Conservation (phyloP, 2,329 filamentous ascomycete species). For the Sporothrix pseudoabietina region DNA sequence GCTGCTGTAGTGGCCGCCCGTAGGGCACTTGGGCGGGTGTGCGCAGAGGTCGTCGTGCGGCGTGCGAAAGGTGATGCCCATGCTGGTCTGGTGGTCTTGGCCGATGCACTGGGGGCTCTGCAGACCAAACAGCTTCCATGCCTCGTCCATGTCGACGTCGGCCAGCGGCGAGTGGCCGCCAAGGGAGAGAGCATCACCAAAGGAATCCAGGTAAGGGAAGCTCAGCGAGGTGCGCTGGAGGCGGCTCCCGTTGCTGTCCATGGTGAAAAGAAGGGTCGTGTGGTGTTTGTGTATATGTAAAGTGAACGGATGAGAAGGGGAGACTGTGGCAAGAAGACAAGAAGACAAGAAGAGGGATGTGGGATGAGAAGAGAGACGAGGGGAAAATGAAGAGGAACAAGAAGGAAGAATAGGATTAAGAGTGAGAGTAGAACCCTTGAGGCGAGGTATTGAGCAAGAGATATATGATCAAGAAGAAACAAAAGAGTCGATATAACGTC, state of each 20-base stretch:
- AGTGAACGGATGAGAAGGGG: not conserved
- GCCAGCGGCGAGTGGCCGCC: constrained; percentile 18
- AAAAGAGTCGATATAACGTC: not conserved
- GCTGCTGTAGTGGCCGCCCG: constrained; percentile 23
- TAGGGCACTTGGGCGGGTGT: constrained; percentile 32
- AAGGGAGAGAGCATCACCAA: constrained; percentile 27
- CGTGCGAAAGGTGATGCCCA: constrained; percentile 29
- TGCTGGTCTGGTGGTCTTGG: constrained; percentile 24
- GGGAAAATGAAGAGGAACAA: not conserved
- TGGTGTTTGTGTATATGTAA: not conserved
- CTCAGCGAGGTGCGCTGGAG: constrained; percentile 30
- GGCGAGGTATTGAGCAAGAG: not conserved
- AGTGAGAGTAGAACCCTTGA: not conserved
- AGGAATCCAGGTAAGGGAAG: constrained; percentile 29
- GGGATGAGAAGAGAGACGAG: not conserved
- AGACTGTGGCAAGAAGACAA: not conserved
- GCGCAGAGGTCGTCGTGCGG: constrained; percentile 35
- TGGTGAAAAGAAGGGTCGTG: constrained; percentile 15
- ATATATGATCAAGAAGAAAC: not conserved
- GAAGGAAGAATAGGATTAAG: not conserved
- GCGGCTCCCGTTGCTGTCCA: constrained; percentile 29
- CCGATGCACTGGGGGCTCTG: constrained; percentile 33
- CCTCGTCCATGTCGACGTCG: constrained; percentile 30
- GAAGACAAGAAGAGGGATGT: not conserved
- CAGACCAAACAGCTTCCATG: constrained; percentile 32